Evolutionary conservation across 2,329 filamentous ascomycete genomes (phyloP).

Genomic region (Capronia epimyces): DNA sequence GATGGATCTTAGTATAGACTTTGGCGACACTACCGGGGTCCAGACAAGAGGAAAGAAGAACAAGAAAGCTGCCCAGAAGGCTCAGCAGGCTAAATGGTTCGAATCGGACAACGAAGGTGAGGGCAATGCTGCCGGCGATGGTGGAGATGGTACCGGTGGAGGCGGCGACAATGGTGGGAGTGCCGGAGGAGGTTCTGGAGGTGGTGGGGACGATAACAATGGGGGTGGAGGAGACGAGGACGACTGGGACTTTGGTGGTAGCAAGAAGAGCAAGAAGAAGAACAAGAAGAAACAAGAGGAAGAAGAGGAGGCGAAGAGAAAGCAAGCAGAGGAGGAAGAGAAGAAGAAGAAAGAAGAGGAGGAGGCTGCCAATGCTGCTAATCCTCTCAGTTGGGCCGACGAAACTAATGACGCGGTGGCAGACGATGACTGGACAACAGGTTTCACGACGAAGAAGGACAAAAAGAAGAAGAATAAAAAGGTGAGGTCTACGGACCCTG

Average conservation of each 20-base stretch:
- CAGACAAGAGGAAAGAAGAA: slow-evolving; percentile 32
- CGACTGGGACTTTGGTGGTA: slow-evolving; percentile 36
- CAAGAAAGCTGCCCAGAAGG: slow-evolving; percentile 49
- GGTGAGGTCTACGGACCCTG: slow-evolving; percentile 34
- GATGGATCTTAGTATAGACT: slow-evolving; percentile 39
- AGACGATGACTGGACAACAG: slow-evolving; percentile 49
- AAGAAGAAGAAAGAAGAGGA: slow-evolving; percentile 34
- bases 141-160: slow-evolving; percentile 33
- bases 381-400: slow-evolving; percentile 44
- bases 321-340: slow-evolving; percentile 33
- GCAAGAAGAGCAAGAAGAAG: slow-evolving; percentile 37
- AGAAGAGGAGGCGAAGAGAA: slow-evolving; percentile 32
- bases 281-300: slow-evolving; percentile 34
- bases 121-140: slow-evolving; percentile 33
- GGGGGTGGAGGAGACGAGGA: slow-evolving; percentile 41
- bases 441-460: slow-evolving; percentile 42
- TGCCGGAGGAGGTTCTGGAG: slow-evolving; percentile 28
- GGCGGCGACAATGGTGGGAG: slow-evolving; percentile 33
- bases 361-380: slow-evolving; percentile 31
- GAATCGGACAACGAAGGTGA: slow-evolving; percentile 47
- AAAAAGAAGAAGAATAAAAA: slow-evolving; percentile 54
- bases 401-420: slow-evolving; percentile 38
- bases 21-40: slow-evolving; percentile 29
- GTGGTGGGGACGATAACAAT: slow-evolving; percentile 36
- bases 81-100: slow-evolving; percentile 39